Evolutionary conservation across 768 basidiomycete genomes (phyloP).

Genomic region (Kwoniella europaea): DNA sequence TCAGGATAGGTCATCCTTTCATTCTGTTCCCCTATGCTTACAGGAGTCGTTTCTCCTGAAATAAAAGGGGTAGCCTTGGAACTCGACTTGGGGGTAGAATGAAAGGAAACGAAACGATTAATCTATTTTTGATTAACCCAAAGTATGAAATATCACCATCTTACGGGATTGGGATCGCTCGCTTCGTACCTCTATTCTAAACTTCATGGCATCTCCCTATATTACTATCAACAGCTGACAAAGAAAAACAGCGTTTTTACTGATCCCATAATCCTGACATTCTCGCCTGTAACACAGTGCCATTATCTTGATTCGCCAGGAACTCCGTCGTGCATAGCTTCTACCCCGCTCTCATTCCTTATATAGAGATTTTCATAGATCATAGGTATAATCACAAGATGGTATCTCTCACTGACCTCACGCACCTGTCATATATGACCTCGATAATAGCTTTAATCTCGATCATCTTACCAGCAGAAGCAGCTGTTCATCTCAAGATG

Average conservation of each 20-base stretch:
- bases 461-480: not conserved
- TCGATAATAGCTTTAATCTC: not conserved
- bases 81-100: not conserved
- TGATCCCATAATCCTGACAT: not conserved
- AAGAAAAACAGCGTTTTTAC: not conserved
- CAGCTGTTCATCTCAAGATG: constrained; percentile 9
- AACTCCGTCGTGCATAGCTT: not conserved
- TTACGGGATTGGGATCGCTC: not conserved
- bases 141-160: not conserved
- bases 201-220: too few relatives aligned
- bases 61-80: not conserved
- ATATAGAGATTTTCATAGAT: not conserved
- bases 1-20: not conserved
- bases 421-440: not conserved
- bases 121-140: not conserved
- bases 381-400: not conserved
- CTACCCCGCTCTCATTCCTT: not conserved
- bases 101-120: not conserved
- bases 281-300: not conserved
- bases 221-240: too few relatives aligned
- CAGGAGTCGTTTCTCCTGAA: not conserved
- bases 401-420: not conserved
- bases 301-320: too few relatives aligned
- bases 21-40: not conserved
- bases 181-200: too few relatives aligned